Conservation (phyloP, 768 basidiomycete genomes). For the Coprinellus micaceus region DNA sequence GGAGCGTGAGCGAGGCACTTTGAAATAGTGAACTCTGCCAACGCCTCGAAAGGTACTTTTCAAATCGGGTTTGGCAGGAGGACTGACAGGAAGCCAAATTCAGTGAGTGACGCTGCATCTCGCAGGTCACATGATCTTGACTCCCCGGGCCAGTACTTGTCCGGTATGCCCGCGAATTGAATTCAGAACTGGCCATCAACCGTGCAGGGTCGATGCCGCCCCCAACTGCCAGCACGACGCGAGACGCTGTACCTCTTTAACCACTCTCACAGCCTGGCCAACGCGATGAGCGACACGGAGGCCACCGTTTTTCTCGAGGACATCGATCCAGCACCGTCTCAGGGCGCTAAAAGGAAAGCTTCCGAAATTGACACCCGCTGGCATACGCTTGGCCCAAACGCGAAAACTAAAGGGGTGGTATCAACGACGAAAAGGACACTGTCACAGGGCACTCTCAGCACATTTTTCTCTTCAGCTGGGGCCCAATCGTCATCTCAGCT, state of each 20-base stretch:
- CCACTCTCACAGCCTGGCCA: no score
- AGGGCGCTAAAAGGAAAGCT: not conserved
- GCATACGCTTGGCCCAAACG: not conserved
- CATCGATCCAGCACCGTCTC: slow-evolving; percentile 24
- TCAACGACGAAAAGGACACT: not conserved
- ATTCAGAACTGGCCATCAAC: not conserved
- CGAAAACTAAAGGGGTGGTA: not conserved
- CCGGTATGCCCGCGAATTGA: not conserved
- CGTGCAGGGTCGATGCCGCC: no score
- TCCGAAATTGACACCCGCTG: not conserved
- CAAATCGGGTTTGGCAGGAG: not conserved
- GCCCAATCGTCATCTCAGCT: not conserved
- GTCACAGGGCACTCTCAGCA: not conserved
- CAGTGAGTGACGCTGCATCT: no score
- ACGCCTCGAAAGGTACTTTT: not conserved
- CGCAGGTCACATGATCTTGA: not conserved
- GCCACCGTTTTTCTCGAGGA: slow-evolving; percentile 45
- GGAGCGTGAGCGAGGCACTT: slow-evolving; percentile 76
- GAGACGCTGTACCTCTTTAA: no score
- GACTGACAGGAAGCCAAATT: no score
- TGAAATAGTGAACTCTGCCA: slow-evolving; percentile 26
- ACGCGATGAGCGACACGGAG: slow-evolving; percentile 4
- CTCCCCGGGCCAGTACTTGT: not conserved
- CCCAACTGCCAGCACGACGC: not conserved
- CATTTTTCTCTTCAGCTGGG: not conserved